phyloP scores from a whole-genome alignment of 768 basidiomycete genomes.

The Mycena epipterygia region DNA sequence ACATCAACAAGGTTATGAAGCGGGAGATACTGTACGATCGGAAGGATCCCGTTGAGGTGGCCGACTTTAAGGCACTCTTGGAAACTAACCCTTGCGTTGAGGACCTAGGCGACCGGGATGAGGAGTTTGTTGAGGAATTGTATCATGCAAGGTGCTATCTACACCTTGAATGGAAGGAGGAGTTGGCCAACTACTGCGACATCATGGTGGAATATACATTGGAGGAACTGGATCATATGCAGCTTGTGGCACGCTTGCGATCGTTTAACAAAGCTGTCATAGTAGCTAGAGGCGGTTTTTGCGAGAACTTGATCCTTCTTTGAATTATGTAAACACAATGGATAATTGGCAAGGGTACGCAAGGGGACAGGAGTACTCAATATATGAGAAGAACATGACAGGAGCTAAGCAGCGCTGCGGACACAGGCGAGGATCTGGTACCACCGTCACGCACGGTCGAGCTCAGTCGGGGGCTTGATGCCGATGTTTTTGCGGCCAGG shows the following conservation, averaged over 20 bases:
- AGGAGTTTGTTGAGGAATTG: too few species aligned
- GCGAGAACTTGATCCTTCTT: too few species aligned
- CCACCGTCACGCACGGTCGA: too few species aligned
- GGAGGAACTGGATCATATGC: background rate
- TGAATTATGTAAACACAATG: too few species aligned
- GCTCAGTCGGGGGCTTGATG: too few species aligned
- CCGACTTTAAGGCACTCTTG: background rate
- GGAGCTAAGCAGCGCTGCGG: too few species aligned
- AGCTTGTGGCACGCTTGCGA: background rate
- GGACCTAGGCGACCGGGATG: background rate
- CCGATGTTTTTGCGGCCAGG: too few species aligned
- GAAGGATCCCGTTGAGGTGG: background rate
- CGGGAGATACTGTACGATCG: background rate
- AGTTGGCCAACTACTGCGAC: background rate
- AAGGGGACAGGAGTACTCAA: too few species aligned
- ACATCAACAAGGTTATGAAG: background rate
- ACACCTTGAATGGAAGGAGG: background rate
- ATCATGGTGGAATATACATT: background rate
- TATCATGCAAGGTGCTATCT: background rate
- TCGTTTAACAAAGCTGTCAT: background rate
- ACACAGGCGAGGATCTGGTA: too few species aligned
- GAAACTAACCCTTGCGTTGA: background rate
- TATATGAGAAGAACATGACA: too few species aligned
- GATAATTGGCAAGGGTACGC: too few species aligned
- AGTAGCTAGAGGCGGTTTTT: background rate